Evolutionary conservation across 805 yeast genomes (phyloP).

Genomic region (Lipomyces orientalis): DNA sequence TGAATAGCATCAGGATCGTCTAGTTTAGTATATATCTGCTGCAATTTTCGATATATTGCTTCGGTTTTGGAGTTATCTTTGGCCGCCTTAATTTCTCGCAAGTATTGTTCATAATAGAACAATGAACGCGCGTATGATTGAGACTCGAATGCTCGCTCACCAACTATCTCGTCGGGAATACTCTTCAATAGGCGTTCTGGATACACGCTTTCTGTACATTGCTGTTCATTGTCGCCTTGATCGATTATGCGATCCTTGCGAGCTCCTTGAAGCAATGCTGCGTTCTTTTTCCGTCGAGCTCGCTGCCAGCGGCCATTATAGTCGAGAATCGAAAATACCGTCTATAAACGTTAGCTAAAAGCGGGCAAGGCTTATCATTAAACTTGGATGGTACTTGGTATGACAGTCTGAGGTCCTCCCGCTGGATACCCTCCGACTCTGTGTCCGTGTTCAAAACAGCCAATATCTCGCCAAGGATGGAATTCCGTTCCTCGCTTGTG

Average conservation of each 20-base stretch:
- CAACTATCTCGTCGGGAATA: constrained; percentile 58
- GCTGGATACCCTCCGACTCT: neutral
- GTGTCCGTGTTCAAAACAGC: constrained; percentile 51
- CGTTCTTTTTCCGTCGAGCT: constrained; percentile 20
- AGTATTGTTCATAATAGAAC: constrained; percentile 79
- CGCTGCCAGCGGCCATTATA: constrained; percentile 77
- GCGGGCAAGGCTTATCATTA: neutral
- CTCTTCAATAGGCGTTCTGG: constrained; percentile 12
- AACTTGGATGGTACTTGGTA: constrained; percentile 52
- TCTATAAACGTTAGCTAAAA: constrained; percentile 13
- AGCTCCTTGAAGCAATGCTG: constrained; percentile 18
- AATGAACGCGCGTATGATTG: constrained; percentile 87
- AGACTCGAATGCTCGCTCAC: constrained; percentile 79
- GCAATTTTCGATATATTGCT: constrained; percentile 50
- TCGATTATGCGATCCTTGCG: constrained; percentile 13
- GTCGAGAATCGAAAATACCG: constrained; percentile 79
- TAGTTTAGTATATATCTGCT: constrained; percentile 80
- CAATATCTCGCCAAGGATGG: constrained; percentile 64
- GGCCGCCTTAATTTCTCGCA: constrained; percentile 49
- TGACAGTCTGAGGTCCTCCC: constrained; percentile 61
- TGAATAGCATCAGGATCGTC: constrained; percentile 90
- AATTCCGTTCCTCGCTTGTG: constrained; percentile 49
- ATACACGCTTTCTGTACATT: neutral
- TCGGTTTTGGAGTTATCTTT: constrained; percentile 40
- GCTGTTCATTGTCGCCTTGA: constrained; percentile 11